These are phyloP conservation scores for Acorus gramineus DNA, from an alignment of 106 monocot species.

Conservation along the genomic window DNA sequence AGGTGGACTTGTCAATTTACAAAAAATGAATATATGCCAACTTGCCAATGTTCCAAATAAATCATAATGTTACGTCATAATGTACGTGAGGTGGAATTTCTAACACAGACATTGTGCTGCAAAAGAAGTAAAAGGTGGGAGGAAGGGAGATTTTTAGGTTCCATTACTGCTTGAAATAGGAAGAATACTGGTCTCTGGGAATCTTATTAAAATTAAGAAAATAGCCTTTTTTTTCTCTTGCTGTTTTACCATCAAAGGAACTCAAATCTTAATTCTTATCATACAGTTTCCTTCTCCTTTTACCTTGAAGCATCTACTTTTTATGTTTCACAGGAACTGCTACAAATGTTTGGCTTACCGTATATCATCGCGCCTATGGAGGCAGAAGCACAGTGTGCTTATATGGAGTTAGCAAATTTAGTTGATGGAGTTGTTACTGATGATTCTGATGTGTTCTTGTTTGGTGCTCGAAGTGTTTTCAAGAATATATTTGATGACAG, in stretches of 20 bases:
- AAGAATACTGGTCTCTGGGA: no score
- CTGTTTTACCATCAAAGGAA: not conserved
- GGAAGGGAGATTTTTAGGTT: no score
- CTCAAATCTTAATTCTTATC: not conserved
- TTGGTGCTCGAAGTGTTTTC: conserved; percentile 80
- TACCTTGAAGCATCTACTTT: not conserved
- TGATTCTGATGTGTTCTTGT: conserved; percentile 95
- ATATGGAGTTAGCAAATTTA: conserved; percentile 75
- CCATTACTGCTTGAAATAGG: no score
- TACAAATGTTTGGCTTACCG: conserved; percentile 99
- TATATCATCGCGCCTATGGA: conserved; percentile 99
- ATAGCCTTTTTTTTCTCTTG: not conserved
- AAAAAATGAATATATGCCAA: no score
- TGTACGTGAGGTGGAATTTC: no score
- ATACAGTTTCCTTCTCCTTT: no score
- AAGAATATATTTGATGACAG: conserved; percentile 98
- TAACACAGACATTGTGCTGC: no score
- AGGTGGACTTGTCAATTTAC: no score
- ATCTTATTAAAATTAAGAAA: no score
- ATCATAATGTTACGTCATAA: no score
- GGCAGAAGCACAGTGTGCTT: conserved; percentile 98
- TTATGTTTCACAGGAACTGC: conserved; percentile 52
- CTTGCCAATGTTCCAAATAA: no score
- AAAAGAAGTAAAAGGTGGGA: no score
- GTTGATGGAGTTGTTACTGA: conserved; percentile 99